phyloP scores from a whole-genome alignment of 495 filamentous ascomycete species.

The Tetracladium setigerum region DNA sequence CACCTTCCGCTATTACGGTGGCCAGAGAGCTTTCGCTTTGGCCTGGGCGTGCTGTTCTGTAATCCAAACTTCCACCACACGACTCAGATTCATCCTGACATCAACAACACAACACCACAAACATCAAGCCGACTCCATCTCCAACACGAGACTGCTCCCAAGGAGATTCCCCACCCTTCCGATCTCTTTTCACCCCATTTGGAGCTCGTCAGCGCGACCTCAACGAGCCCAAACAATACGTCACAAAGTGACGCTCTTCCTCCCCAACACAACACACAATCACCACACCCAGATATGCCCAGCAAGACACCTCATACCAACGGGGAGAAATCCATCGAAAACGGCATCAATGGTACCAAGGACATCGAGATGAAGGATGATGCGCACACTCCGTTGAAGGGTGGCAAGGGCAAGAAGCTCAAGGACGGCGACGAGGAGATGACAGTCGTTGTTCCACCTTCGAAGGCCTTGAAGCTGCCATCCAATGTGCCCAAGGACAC shows the following conservation, averaged over 20 bases:
- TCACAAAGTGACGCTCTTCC: constrained; percentile 6
- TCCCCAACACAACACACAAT: too few species aligned
- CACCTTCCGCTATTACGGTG: too few species aligned
- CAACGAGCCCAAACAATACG: constrained; percentile 2
- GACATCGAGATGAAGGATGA: constrained; percentile 81
- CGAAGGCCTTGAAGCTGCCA: constrained; percentile 61
- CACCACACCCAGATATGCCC: constrained; percentile 32
- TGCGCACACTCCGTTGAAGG: constrained; percentile 47
- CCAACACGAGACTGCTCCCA: background rate
- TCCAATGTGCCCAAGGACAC: constrained; percentile 49
- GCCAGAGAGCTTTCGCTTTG: too few species aligned
- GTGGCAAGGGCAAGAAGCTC: constrained; percentile 55
- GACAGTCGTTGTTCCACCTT: constrained; percentile 78
- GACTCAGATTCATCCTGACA: background rate
- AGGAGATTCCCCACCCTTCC: background rate
- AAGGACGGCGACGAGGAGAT: constrained; percentile 64
- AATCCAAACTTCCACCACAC: too few species aligned
- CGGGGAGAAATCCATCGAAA: constrained; percentile 64
- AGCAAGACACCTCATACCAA: constrained; percentile 66
- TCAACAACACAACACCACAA: background rate
- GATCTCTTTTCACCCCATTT: background rate
- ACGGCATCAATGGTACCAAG: constrained; percentile 66
- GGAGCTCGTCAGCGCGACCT: constrained; percentile 8
- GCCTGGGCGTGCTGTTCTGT: too few species aligned
- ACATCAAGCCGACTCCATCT: background rate